These are phyloP conservation scores for Fomitopsis serialis DNA, from an alignment of 768 basidiomycete genomes.

Conservation along the genomic window DNA sequence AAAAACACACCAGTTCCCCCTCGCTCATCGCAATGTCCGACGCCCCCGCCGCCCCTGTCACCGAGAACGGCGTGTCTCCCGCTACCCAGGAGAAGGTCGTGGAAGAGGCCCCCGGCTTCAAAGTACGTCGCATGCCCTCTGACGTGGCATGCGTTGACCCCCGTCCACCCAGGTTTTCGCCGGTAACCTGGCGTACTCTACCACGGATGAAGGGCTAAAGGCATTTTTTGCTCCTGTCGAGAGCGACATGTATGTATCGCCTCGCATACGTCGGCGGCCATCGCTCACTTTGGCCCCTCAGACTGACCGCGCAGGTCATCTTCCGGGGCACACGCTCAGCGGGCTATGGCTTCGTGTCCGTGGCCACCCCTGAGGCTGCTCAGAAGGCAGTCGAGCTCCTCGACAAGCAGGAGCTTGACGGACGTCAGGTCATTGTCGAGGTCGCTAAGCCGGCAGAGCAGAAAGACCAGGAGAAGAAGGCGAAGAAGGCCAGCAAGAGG, in stretches of 20 bases:
- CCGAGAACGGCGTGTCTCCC: conserved; percentile 81
- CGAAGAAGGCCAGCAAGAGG: conserved; percentile 67
- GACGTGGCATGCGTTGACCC: conserved; percentile 19
- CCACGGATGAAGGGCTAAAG: conserved; percentile 93
- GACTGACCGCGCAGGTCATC: conserved; percentile 82
- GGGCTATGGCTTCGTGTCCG: conserved; percentile 90
- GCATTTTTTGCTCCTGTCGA: conserved; percentile 86
- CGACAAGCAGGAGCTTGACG: conserved; percentile 85
- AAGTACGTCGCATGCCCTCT: conserved; percentile 41
- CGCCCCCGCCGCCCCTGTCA: conserved; percentile 81
- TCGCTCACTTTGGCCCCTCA: conserved; percentile 24
- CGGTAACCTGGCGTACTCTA: conserved; percentile 92
- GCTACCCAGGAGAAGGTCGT: conserved; percentile 59
- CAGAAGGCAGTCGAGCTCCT: conserved; percentile 82
- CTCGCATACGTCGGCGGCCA: conserved; percentile 19
- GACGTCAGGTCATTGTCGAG: conserved; percentile 86
- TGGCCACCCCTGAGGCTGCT: conserved; percentile 75
- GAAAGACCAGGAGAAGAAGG: conserved; percentile 80
- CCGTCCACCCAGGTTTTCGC: conserved; percentile 68
- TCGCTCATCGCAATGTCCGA: conserved; percentile 72
- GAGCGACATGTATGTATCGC: conserved; percentile 76
- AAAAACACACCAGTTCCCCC: conserved; percentile 49
- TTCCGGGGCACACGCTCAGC: conserved; percentile 80
- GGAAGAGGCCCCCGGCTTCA: conserved; percentile 77
- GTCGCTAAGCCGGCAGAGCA: conserved; percentile 87